phyloP scores from a whole-genome alignment of 768 basidiomycete genomes.

The Phylloporus arenicola region DNA sequence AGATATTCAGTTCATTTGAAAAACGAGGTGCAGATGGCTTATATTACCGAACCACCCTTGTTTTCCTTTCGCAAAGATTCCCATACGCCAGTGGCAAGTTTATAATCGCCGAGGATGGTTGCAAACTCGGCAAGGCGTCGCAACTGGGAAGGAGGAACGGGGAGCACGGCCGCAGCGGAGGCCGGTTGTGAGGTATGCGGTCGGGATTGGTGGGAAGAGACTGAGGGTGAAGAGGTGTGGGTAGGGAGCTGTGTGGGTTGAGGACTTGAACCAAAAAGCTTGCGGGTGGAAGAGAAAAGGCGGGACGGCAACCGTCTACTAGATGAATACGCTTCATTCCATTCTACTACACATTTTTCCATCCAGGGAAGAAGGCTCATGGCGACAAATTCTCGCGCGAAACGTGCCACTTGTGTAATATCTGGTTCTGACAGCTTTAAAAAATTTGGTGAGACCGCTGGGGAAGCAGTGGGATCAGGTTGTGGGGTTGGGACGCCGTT shows the following conservation, averaged over 20 bases:
- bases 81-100: constrained; percentile 78
- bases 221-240: constrained; percentile 35
- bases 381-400: constrained; percentile 81
- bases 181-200: constrained; percentile 33
- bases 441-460: constrained; percentile 19
- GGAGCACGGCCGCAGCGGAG: constrained; percentile 10
- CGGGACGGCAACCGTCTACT: constrained; percentile 76
- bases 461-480: not conserved
- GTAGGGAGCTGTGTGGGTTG: constrained; percentile 42
- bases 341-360: constrained; percentile 89
- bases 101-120: constrained; percentile 86
- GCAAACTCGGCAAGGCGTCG: constrained; percentile 94
- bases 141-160: constrained; percentile 56
- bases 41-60: constrained; percentile 73
- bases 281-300: constrained; percentile 80
- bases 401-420: constrained; percentile 67
- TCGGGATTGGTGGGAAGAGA: constrained; percentile 32
- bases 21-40: not conserved
- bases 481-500: constrained; percentile 9
- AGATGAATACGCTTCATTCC: constrained; percentile 86
- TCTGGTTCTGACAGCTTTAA: constrained; percentile 63
- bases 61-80: constrained; percentile 82
- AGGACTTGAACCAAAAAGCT: constrained; percentile 67
- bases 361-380: constrained; percentile 95
- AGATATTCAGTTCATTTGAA: constrained; percentile 7